These are phyloP conservation scores for Coprinellus aureogranulatus DNA, from an alignment of 768 basidiomycete genomes.

Conservation along the genomic window DNA sequence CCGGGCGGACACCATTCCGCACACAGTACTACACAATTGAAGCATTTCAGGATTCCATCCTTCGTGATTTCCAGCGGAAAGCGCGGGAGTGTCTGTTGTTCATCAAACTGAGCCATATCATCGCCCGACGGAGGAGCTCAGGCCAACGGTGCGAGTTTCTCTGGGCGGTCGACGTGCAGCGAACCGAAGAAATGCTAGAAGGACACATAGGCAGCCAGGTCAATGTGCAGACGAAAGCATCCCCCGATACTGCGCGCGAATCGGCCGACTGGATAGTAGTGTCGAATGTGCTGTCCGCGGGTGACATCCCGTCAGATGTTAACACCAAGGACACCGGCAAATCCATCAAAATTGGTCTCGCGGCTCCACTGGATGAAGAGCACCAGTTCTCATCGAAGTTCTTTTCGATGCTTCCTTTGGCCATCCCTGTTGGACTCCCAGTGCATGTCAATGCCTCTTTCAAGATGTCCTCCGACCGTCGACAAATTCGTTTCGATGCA, in stretches of 20 bases:
- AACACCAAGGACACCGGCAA: not conserved
- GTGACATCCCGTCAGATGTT: constrained; percentile 2
- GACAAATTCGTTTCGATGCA: constrained; percentile 42
- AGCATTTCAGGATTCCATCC: constrained; percentile 22
- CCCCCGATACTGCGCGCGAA: not conserved
- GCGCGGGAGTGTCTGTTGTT: constrained; percentile 42
- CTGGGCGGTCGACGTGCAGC: constrained; percentile 25
- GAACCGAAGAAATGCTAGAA: constrained; percentile 2
- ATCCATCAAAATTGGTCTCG: constrained; percentile 26
- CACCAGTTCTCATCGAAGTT: constrained; percentile 20
- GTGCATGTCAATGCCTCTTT: constrained; percentile 48
- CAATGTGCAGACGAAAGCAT: too few relatives aligned
- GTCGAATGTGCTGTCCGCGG: constrained; percentile 11
- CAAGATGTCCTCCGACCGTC: constrained; percentile 44
- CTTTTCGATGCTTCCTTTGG: constrained; percentile 45
- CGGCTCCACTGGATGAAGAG: constrained; percentile 19
- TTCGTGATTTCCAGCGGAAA: constrained; percentile 27
- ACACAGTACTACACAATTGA: constrained; percentile 19
- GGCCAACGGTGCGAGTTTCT: constrained; percentile 1
- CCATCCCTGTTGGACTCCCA: constrained; percentile 37
- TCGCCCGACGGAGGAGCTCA: constrained; percentile 21
- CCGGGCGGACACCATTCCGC: constrained; percentile 19
- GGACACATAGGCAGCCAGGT: too few relatives aligned
- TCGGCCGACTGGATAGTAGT: constrained; percentile 3
- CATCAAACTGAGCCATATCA: constrained; percentile 32